Percentiles rank a stretch among this genome's conserved stretches.
Conservation (phyloP, 768 basidiomycete genomes). For the Mycena maculata region DNA sequence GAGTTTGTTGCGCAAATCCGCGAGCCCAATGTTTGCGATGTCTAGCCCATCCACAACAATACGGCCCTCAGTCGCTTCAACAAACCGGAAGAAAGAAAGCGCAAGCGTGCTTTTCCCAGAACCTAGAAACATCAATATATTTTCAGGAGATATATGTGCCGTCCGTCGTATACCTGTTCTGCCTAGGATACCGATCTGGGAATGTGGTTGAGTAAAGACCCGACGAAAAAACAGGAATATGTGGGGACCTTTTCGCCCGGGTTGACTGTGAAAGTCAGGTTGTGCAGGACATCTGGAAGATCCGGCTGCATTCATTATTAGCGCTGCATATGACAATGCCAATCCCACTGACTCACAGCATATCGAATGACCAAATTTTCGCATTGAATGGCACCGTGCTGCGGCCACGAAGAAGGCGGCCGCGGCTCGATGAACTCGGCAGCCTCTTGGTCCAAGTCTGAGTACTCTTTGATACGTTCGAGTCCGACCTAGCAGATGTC, state of each 20-base stretch:
- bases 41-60: constrained; percentile 74
- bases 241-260: constrained; percentile 27
- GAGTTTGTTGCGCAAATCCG: constrained; percentile 73
- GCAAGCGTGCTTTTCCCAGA: constrained; percentile 87
- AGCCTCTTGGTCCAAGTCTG: constrained; percentile 79
- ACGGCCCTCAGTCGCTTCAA: constrained; percentile 72
- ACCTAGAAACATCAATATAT: constrained; percentile 41
- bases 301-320: constrained; percentile 66
- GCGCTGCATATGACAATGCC: neutral
- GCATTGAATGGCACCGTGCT: constrained; percentile 73
- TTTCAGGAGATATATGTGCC: too few species aligned
- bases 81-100: constrained; percentile 86
- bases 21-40: constrained; percentile 73
- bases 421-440: constrained; percentile 88
- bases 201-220: neutral
- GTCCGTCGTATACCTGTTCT: constrained; percentile 35
- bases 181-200: constrained; percentile 43
- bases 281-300: constrained; percentile 85
- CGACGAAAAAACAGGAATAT: neutral
- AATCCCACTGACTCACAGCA: constrained; percentile 63
- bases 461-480: constrained; percentile 92
- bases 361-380: constrained; percentile 82
- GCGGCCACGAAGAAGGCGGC: constrained; percentile 84
- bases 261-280: constrained; percentile 35
- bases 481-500: constrained; percentile 41